Percentiles rank a stretch among this genome's conserved stretches.
These are phyloP conservation scores for Pseudonitzschia delicatissima DNA, from an alignment of 108 stramenopile genomes.

Conservation along the genomic window DNA sequence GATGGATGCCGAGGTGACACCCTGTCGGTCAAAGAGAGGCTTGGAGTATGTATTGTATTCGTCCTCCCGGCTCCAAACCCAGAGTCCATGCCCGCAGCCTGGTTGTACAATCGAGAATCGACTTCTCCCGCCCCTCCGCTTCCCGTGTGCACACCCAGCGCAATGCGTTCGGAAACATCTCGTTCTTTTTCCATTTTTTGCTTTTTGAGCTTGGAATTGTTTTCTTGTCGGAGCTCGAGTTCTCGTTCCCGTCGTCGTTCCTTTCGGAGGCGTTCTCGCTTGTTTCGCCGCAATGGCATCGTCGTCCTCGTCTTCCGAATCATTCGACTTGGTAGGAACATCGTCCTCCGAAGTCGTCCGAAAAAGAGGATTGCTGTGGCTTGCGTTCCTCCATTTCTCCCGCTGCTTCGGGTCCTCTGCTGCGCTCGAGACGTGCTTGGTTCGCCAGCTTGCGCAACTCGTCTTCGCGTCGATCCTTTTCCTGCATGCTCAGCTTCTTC, in stretches of 20 bases:
- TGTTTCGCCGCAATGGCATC: slow-evolving; percentile 81
- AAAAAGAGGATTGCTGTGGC: not conserved
- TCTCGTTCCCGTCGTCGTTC: slow-evolving; percentile 94
- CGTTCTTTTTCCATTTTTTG: slow-evolving; percentile 88
- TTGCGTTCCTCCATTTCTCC: slow-evolving; percentile 9
- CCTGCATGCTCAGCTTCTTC: slow-evolving; percentile 80
- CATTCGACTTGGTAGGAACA: not conserved
- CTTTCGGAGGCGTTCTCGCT: slow-evolving; percentile 88
- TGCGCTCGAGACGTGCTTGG: slow-evolving; percentile 88
- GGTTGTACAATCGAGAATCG: slow-evolving; percentile 95
- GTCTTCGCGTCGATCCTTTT: slow-evolving; percentile 89
- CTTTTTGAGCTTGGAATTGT: slow-evolving; percentile 71
- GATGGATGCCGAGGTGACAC: slow-evolving; percentile 80
- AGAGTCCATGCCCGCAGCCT: slow-evolving; percentile 90
- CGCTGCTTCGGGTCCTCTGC: slow-evolving; percentile 12
- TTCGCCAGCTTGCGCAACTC: slow-evolving; percentile 92
- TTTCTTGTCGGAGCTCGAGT: slow-evolving; percentile 91
- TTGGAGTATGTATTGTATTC: slow-evolving; percentile 95
- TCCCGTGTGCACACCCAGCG: slow-evolving; percentile 95
- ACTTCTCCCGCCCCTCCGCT: slow-evolving; percentile 80
- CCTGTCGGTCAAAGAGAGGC: slow-evolving; percentile 91
- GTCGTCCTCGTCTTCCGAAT: slow-evolving; percentile 44
- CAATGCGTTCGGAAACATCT: slow-evolving; percentile 97
- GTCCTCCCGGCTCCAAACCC: slow-evolving; percentile 98
- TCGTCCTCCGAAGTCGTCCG: not conserved